Conservation (phyloP, 2,329 filamentous ascomycete genomes). For the Diaporthe destruens region DNA sequence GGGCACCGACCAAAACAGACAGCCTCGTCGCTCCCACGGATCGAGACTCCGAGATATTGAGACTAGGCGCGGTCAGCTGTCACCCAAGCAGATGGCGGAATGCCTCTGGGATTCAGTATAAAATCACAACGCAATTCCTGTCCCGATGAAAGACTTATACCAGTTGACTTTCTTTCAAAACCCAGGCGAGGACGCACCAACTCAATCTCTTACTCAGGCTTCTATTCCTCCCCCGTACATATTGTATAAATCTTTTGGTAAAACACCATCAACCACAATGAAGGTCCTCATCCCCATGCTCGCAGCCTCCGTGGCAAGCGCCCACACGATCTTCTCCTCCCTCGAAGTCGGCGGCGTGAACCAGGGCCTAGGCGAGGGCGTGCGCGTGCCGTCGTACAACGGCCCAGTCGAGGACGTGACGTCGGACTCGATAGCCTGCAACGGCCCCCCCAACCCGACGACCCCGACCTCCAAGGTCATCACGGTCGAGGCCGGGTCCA, state of each 20-base stretch:
- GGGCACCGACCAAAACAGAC: background rate
- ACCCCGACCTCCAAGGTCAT: conserved; percentile 64
- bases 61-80: background rate
- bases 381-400: conserved; percentile 67
- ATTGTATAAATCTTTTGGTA: too few species aligned
- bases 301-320: conserved; percentile 52
- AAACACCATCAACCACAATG: conserved; percentile 45
- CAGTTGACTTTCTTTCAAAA: background rate
- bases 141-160: background rate
- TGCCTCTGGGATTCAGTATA: background rate
- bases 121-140: background rate
- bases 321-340: conserved; percentile 63
- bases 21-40: background rate
- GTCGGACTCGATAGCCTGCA: conserved; percentile 68
- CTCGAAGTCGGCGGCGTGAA: conserved; percentile 60
- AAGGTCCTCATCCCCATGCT: conserved; percentile 45
- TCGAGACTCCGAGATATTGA: conserved; percentile 10
- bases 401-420: conserved; percentile 68
- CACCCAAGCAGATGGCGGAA: background rate
- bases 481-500: conserved; percentile 62
- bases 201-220: background rate
- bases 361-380: conserved; percentile 47
- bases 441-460: conserved; percentile 67
- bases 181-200: background rate
- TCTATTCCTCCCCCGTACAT: too few species aligned